Evolutionary conservation across 805 yeast genomes (phyloP).

Genomic region (Hanseniaspora lachancei): DNA sequence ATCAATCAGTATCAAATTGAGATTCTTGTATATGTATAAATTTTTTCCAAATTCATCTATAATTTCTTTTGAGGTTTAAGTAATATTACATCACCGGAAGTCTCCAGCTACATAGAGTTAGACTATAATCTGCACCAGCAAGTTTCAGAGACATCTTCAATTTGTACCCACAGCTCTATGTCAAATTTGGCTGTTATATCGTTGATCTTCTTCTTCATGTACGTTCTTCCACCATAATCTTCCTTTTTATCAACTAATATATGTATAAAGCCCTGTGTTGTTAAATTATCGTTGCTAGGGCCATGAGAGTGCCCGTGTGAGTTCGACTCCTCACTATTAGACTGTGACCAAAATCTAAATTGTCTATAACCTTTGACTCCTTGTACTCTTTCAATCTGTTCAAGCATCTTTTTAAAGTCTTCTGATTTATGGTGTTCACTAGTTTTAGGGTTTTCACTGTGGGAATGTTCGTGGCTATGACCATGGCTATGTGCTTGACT

Average conservation of each 20-base stretch:
- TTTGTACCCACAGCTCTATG: conserved; percentile 48
- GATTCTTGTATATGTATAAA: no score
- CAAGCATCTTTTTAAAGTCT: conserved; percentile 47
- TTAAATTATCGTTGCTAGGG: conserved; percentile 8
- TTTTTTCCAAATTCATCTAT: no score
- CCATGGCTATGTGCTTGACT: conserved; percentile 22
- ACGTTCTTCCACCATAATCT: conserved; percentile 45
- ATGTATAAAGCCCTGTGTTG: conserved; percentile 9
- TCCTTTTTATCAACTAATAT: conserved; percentile 21
- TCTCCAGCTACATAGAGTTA: not conserved
- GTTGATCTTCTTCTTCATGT: conserved; percentile 47
- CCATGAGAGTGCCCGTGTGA: conserved; percentile 14
- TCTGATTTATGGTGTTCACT: conserved; percentile 29
- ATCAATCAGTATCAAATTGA: no score
- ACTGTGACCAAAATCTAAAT: conserved; percentile 15
- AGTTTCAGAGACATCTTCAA: conserved; percentile 18
- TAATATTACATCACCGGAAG: not conserved
- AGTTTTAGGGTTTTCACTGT: conserved; percentile 38
- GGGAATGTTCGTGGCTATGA: conserved; percentile 28
- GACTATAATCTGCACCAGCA: conserved; percentile 12
- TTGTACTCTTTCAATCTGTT: conserved; percentile 61
- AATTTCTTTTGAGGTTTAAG: not conserved
- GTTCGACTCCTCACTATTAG: conserved; percentile 14
- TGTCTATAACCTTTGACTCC: conserved; percentile 41
- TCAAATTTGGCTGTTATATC: conserved; percentile 57